These are phyloP conservation scores for Zelonia costaricensis DNA, from an alignment of 208 protist genomes.

Conservation along the genomic window DNA sequence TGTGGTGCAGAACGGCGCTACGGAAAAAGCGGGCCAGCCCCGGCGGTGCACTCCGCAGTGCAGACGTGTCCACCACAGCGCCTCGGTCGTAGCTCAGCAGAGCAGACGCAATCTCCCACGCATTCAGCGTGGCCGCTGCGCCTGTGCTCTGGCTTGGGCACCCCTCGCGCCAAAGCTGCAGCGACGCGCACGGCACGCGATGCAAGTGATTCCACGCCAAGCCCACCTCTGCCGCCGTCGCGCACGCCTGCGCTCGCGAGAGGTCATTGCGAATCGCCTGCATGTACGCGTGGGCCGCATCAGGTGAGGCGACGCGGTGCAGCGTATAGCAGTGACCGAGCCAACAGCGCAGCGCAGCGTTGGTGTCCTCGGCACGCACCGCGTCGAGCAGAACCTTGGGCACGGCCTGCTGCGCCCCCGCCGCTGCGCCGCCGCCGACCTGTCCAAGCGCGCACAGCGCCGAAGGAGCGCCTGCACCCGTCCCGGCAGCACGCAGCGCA, in stretches of 20 bases:
- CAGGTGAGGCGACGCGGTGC: slow-evolving; percentile 25
- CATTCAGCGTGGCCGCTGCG: too few species aligned
- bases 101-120: too few species aligned
- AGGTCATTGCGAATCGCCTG: slow-evolving; percentile 27
- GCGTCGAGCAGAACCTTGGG: slow-evolving; percentile 17
- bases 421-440: slow-evolving; percentile 1
- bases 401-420: slow-evolving; percentile 4
- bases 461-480: background rate
- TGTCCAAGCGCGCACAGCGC: too few species aligned
- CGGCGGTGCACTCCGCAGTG: slow-evolving; percentile 8
- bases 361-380: slow-evolving; percentile 27
- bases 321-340: slow-evolving; percentile 38
- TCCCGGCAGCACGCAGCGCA: background rate
- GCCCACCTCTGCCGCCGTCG: slow-evolving; percentile 17
- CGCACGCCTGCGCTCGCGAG: slow-evolving; percentile 9
- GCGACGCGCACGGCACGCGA: slow-evolving; percentile 15
- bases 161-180: slow-evolving; percentile 20
- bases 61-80: slow-evolving; percentile 17
- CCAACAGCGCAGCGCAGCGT: slow-evolving; percentile 35
- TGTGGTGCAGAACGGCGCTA: slow-evolving; percentile 18
- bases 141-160: too few species aligned
- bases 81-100: slow-evolving; percentile 9
- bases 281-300: slow-evolving; percentile 44
- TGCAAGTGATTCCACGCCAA: slow-evolving; percentile 27
- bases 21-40: slow-evolving; percentile 8